These are phyloP conservation scores for Venturia carpophila DNA, from an alignment of 2,329 filamentous ascomycete genomes.

Conservation along the genomic window DNA sequence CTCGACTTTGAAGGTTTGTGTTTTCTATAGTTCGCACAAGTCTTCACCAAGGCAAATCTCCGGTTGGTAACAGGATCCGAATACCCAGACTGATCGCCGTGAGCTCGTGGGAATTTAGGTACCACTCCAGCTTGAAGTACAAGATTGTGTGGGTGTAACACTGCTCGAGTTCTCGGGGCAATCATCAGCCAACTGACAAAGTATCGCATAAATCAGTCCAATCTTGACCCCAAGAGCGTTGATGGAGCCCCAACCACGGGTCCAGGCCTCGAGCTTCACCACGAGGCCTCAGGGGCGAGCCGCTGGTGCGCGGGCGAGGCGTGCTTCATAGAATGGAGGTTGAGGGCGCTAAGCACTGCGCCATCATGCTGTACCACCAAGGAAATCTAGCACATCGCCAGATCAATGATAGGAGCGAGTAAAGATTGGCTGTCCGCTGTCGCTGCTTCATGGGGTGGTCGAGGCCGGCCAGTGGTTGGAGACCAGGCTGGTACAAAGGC, in stretches of 20 bases:
- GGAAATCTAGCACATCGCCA: not conserved
- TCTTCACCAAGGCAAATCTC: not conserved
- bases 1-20: not conserved
- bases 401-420: not conserved
- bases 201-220: not conserved
- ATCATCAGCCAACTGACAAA: not conserved
- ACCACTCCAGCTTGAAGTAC: not conserved
- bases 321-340: not conserved
- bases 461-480: not conserved
- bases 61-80: not conserved
- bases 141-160: not conserved
- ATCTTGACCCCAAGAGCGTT: not conserved
- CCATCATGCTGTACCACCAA: not conserved
- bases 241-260: not conserved
- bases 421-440: not conserved
- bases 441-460: not conserved
- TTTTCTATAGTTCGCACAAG: not conserved
- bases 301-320: constrained; percentile 4
- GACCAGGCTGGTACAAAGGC: not conserved
- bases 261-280: not conserved
- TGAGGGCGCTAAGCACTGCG: not conserved
- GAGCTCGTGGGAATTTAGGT: not conserved
- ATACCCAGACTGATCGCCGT: not conserved
- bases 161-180: not conserved
- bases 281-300: constrained; percentile 6